Base-by-base conservation (phyloP, 805 yeast genomes). In the Vanderwaltozyma yarrowii region DNA sequence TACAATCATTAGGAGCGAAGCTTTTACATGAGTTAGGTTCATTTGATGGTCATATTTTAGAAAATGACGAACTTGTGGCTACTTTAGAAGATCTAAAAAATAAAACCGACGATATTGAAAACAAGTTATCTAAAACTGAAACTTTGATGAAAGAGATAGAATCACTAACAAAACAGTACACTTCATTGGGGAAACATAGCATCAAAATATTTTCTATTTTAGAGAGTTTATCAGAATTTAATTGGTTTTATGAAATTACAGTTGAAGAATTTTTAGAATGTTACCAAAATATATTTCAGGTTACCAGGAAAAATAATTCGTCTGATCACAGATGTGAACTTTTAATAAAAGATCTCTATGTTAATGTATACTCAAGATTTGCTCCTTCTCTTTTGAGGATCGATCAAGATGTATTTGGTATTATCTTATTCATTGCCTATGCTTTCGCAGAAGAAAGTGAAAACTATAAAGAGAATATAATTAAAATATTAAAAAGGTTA, bases 21-120 rank as follows among this genome's bases (percentile, higher is more conserved):
- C 63, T 88, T 8, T 62, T 88, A 41, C 58, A 63, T 3, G 66
- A 78, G 0, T 61, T 89, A 41, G 75, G 73, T 44, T 68, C 69
- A 5, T 62, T 81, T 0, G 63, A 69, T 16, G 80, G 81, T 0
- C 73, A 71, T 37, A 69, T 88, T 17, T 62, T 88, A 24, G 94
- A 86, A 5, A 76, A 81, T 54, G 77, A 76, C 37, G 66, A 61
- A 0, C 58, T 87, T 3, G 54, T 83, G 14, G 59, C 65, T 5
- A 73, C 80, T 2, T 62, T 88, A 35, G 92, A 82, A 47, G 54
- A 50, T 1, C 59, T 89, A 36, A 88, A 89, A 51, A 42, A 52
- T 1, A 87, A 87, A 46, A 65, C 94, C 0, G 46, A 44, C 0
- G 67, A 69, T 14, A 69, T 85, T 13, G 70, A 72, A 27, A 39